Conservation (phyloP, 495 filamentous ascomycete species). For the Oleoguttula mirabilis region DNA sequence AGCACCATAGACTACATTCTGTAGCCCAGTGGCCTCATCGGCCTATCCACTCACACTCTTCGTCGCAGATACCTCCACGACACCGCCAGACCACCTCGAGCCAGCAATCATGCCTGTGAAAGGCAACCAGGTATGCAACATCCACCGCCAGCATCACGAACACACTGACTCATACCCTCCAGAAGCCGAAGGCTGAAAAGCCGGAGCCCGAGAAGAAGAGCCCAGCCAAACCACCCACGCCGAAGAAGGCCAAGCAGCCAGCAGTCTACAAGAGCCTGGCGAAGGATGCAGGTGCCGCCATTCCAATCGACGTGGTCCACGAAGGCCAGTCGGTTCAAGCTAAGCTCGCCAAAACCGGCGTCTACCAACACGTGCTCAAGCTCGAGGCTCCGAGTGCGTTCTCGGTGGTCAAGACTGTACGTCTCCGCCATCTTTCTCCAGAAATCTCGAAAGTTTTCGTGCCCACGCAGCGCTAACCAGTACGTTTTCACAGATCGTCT, state of each 20-base stretch:
- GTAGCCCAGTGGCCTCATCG: too few relatives aligned
- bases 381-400: constrained; percentile 14
- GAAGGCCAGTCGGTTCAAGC: constrained; percentile 10
- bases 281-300: constrained; percentile 1
- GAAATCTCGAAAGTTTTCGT: too few relatives aligned
- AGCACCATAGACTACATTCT: too few relatives aligned
- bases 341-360: constrained; percentile 4
- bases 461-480: too few relatives aligned
- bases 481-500: too few relatives aligned
- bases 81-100: too few relatives aligned
- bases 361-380: constrained; percentile 8
- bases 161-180: background rate
- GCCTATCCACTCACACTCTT: too few relatives aligned
- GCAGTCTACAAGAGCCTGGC: background rate
- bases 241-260: constrained; percentile 14
- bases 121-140: too few relatives aligned
- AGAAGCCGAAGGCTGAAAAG: background rate
- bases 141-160: too few relatives aligned
- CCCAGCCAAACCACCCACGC: constrained; percentile 6
- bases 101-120: too few relatives aligned
- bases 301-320: constrained; percentile 12
- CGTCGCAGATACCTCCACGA: too few relatives aligned
- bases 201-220: background rate
- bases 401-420: constrained; percentile 14
- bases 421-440: background rate